Percentiles rank a stretch among this genome's conserved stretches.
These are phyloP conservation scores for Caloboletus inedulis DNA, from an alignment of 1,284 basidiomycete species.

Conservation along the genomic window DNA sequence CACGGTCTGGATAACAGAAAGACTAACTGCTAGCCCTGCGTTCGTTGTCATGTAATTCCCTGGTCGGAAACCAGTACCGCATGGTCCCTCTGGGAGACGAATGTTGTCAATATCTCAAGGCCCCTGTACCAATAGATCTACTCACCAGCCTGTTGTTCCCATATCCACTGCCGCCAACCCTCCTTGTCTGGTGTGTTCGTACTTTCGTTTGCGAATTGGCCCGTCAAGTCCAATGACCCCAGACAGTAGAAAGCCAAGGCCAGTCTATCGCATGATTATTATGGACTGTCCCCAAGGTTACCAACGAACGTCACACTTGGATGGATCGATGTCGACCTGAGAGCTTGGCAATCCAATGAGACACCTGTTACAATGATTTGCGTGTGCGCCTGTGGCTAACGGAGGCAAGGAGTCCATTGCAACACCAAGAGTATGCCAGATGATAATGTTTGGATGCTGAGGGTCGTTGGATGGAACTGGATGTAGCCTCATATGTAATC, in stretches of 20 bases:
- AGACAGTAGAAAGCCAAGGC: constrained; percentile 85
- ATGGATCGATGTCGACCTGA: constrained; percentile 56
- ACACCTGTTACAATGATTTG: constrained; percentile 54
- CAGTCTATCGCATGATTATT: constrained; percentile 46
- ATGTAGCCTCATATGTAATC: no score
- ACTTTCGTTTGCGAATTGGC: constrained; percentile 44
- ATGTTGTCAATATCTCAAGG: neutral
- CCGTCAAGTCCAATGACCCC: constrained; percentile 73
- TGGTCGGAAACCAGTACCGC: constrained; percentile 74
- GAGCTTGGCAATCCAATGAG: constrained; percentile 52
- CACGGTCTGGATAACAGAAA: constrained; percentile 3
- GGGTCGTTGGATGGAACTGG: neutral
- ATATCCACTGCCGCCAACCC: constrained; percentile 81
- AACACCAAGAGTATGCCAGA: neutral
- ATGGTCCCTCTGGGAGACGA: constrained; percentile 38
- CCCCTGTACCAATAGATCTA: constrained; percentile 5
- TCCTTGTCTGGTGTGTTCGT: constrained; percentile 51
- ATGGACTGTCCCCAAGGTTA: constrained; percentile 12
- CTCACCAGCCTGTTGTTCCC: constrained; percentile 74
- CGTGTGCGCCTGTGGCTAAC: constrained; percentile 45
- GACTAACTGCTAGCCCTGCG: constrained; percentile 6
- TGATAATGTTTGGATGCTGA: neutral
- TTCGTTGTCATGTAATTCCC: constrained; percentile 61
- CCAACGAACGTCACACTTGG: constrained; percentile 42
- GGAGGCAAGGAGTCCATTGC: constrained; percentile 21